phyloP scores from a whole-genome alignment of 2,329 filamentous ascomycete genomes.

The Cordyceps javanica region DNA sequence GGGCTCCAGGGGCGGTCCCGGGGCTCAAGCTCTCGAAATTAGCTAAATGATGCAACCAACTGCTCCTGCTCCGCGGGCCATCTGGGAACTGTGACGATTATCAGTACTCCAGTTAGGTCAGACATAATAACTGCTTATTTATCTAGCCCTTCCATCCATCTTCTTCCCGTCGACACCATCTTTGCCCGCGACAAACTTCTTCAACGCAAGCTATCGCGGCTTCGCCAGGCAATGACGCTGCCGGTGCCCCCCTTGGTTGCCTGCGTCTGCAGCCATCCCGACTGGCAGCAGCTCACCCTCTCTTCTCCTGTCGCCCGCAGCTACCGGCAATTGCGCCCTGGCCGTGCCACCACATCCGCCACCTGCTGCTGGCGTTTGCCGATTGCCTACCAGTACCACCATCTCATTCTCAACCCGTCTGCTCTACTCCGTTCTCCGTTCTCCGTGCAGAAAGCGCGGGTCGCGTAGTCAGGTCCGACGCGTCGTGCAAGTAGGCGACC shows the following conservation, averaged over 20 bases:
- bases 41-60: background rate
- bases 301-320: background rate
- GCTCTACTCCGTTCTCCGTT: no score
- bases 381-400: background rate
- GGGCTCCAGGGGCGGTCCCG: no score
- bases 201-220: no score
- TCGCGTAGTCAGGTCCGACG: background rate
- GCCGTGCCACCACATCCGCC: background rate
- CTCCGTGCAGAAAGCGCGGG: background rate
- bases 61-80: background rate
- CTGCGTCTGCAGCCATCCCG: background rate
- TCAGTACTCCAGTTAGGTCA: no score
- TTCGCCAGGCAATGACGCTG: no score
- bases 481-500: background rate
- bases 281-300: background rate
- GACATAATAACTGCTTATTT: background rate
- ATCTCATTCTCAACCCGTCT: no score
- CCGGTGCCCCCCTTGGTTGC: no score
- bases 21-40: background rate
- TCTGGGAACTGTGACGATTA: no score
- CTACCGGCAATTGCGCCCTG: background rate
- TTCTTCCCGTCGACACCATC: background rate
- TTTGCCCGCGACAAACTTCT: no score
- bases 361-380: background rate
- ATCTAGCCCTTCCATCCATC: background rate